phyloP scores from a whole-genome alignment of 345 rosid species.

The Balakata baccata region DNA sequence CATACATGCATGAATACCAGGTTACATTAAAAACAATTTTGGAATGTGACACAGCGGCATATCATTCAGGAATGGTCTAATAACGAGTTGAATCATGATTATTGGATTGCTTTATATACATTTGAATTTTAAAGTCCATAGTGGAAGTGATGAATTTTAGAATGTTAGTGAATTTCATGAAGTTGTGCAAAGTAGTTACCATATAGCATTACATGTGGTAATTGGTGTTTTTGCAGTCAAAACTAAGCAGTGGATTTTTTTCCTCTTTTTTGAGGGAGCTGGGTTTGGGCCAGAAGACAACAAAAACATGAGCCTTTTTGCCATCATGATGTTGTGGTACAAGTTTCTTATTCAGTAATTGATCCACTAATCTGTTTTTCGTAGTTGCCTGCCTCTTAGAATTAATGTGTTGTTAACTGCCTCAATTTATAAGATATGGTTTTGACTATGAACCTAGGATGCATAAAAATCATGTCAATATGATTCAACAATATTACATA shows the following conservation, averaged over 20 bases:
- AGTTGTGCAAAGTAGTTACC: not conserved
- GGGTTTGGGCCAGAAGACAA: not conserved
- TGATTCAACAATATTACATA: not conserved
- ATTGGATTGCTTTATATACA: not conserved
- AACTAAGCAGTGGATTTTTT: not conserved
- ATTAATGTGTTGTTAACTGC: not conserved
- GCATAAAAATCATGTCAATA: not conserved
- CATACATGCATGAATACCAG: not conserved
- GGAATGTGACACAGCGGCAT: not conserved
- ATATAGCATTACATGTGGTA: not conserved
- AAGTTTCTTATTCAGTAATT: not conserved
- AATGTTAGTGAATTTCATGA: not conserved
- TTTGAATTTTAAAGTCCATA: not conserved
- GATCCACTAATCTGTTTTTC: not conserved
- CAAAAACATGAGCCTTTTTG: not conserved
- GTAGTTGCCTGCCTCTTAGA: not conserved
- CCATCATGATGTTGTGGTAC: not conserved
- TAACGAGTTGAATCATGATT: no score
- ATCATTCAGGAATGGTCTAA: not conserved
- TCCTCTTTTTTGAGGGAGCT: not conserved
- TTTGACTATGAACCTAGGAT: not conserved
- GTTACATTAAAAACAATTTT: not conserved
- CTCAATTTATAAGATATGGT: not conserved
- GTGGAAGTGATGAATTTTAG: not conserved
- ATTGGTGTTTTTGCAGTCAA: conserved; percentile 1